Base-by-base conservation (phyloP, 208 protist genomes). In the Naegleria lovaniensis region DNA sequence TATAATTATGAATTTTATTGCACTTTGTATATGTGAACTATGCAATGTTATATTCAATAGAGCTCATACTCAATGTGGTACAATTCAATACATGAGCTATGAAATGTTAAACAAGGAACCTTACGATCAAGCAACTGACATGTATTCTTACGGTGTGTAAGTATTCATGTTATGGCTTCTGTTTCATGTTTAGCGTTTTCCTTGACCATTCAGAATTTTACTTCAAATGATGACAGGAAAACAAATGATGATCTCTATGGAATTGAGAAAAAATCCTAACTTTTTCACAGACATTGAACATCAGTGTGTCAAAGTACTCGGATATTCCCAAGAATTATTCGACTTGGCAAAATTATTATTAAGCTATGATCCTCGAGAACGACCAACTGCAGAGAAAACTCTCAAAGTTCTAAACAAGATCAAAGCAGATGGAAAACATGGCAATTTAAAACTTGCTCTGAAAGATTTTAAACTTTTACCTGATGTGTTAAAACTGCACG, bases 61-160 rank as follows among this genome's bases (percentile, higher is more conserved):
- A 87, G 85, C 22, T 11, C 4, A 43, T 22, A 67, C 85, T 13
- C 25, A 41, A 29, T 89, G 85, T 40, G 85, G 85, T 25, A 89
- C 85, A 41, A 5, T 40, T 13, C 9, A 89, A 38, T 89, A 67
- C 25, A 89, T 89, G 85, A 67, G 48, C 40, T 40, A 19, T 38
- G 85, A 89, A 89, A 89, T 89, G 85, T 40, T 89, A 0, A 89
- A 67, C 51, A 89, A 75, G 13, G 48, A 59, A 67, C 41, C 85
- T 16, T 89, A 89, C 40, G 48, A 89, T 67, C 16, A 67, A 67
- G 51, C 25, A n/a, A 67, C 48, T 19, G 85, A 89, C n/a, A 33
- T 89, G 48, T 89, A 41, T 25, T 39, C 43, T 22, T 38, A 67
- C 40, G 85, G 85, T 40, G 19, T 58, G 15, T 79, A 79, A 79